Conservation (phyloP, 2,329 filamentous ascomycete genomes). For the Keithomyces neogunnii region DNA sequence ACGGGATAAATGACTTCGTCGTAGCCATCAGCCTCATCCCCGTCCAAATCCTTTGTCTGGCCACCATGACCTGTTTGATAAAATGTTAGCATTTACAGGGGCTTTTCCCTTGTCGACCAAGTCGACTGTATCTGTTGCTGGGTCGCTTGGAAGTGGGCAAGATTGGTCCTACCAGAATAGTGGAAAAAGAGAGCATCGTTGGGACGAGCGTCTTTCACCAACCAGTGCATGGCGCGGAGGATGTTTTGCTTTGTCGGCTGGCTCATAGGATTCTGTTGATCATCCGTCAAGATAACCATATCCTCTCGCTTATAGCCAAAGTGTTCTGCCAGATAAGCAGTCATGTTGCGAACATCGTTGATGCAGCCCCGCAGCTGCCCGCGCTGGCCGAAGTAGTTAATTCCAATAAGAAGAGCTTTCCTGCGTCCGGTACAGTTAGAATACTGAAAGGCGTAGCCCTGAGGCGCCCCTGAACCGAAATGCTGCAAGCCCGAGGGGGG, state of each 20-base stretch:
- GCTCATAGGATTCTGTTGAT: constrained; percentile 95
- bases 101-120: neutral
- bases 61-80: constrained; percentile 57
- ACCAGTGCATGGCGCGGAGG: constrained; percentile 92
- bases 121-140: neutral
- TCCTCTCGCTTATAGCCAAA: constrained; percentile 92
- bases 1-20: constrained; percentile 81
- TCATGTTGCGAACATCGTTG: constrained; percentile 98
- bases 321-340: constrained; percentile 75
- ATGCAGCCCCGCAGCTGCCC: constrained; percentile 90
- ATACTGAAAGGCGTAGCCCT: constrained; percentile 79
- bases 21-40: constrained; percentile 73
- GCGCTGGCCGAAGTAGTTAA: constrained; percentile 92
- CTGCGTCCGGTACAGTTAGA: constrained; percentile 81
- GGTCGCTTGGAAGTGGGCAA: neutral
- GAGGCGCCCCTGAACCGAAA: constrained; percentile 74
- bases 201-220: constrained; percentile 84
- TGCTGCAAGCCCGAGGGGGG: constrained; percentile 60
- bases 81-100: neutral
- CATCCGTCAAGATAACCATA: constrained; percentile 94
- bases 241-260: constrained; percentile 96
- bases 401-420: constrained; percentile 86
- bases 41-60: constrained; percentile 71
- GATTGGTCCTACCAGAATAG: constrained; percentile 64
- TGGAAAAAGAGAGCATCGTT: constrained; percentile 98